Evolutionary conservation across 2,329 filamentous ascomycete species (phyloP), one percentile per base, ranked within the genome.

Genomic region (Aspergillus pseudotamarii): DNA sequence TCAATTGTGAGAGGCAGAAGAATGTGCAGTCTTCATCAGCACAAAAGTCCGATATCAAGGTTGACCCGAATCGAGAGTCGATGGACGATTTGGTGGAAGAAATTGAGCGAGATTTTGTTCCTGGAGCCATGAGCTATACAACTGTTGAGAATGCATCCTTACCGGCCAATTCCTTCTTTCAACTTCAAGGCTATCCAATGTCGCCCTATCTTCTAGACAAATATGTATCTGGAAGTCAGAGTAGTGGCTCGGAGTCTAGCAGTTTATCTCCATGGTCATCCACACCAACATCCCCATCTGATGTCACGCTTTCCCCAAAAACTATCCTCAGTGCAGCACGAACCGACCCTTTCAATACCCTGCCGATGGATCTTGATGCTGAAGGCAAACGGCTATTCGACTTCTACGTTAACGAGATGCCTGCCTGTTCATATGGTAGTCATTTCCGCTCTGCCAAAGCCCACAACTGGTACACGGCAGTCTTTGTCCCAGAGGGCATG

Each of bases 401-500:
- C 62, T 79, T 79, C 45, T 80, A 79, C 62, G 73, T 75, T n/a
- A 75, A 76, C 43, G 71, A 76, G 38, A 79, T 80, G 75, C 76
- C 76, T 3, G 69, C 76, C 3, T 76, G 73, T 64, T 79, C 76
- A 4, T 80, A 79, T 55, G 78, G 75, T 21, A 67, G 72, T n/a
- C 73, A 78, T 62, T 73, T 72, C 34, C 71, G 72, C 10, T 74
- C 73, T 3, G 38, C 65, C 9, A 73, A 74, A 32, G 75, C 77
- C 10, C 75, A 79, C 57, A 77, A 79, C 43, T 78, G 76, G 77
- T 79, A 79, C 58, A 74, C 70, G 2, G 63, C 69, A 2, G 75
- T 79, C 10, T 79, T 80, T 66, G 76, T 79, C 4, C 75, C 78
- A 4, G 76, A 77, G 60, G 77, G 69, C n/a, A 78, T 79, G 75